Evolutionary conservation across 495 filamentous ascomycete species (phyloP), one percentile per base, ranked within the genome.

Genomic region (Aspergillus ostianus): DNA sequence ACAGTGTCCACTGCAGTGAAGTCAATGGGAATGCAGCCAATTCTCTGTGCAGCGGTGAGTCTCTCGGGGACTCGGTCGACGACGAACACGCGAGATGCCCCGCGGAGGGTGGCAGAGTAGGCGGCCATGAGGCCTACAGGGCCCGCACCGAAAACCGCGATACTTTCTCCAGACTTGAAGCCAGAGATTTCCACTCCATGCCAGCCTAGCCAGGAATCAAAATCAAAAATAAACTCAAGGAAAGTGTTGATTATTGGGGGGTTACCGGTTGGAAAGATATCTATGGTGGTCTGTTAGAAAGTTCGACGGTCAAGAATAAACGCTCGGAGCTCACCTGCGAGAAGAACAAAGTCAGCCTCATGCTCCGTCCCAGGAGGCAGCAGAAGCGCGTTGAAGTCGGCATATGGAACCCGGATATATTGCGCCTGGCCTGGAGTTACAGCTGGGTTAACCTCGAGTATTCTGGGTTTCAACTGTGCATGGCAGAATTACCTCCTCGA

Each of bases 211-310:
- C 23, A 23, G 48, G 55, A 61, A n/a, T n/a, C 51, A 53, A 26
- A 26, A 26, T 26, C 23, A n/a, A n/a, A n/a, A n/a, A n/a, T n/a
- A n/a, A n/a, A n/a, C n/a, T n/a, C n/a, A n/a, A n/a, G n/a, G n/a
- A n/a, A n/a, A n/a, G n/a, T n/a, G n/a, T n/a, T n/a, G n/a, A n/a
- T n/a, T n/a, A n/a, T n/a, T n/a, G n/a, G n/a, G n/a, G n/a, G n/a
- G n/a, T n/a, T n/a, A 30, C 67, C 84, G 2, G 84, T 86, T 2
- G 84, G 80, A 65, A 85, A 87, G 55, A 87, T 84, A 60, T 87
- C 83, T 52, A 65, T 64, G 10, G 7, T 30, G 8, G 3, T n/a
- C 21, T 3, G 36, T 55, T 21, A 53, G 46, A 44, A 29, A n/a
- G 4, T 3, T 15, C n/a, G 1, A 4, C n/a, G 7, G 15, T n/a